Conservation (phyloP, 2,329 filamentous ascomycete species). For the Ciborinia camelliae region DNA sequence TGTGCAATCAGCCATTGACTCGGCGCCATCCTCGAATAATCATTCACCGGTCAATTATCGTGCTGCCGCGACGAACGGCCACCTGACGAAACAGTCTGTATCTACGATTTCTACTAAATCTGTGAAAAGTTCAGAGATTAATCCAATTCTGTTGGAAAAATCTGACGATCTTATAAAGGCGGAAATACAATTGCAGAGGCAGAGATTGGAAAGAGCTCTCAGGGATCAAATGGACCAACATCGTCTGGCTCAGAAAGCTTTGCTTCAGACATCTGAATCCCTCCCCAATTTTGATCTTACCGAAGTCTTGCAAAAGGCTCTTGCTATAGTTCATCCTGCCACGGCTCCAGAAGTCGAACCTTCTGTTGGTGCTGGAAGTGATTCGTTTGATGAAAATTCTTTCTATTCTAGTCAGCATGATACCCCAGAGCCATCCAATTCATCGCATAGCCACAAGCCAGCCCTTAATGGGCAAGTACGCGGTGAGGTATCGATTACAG, state of each 20-base stretch:
- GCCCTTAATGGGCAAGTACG: slow-evolving; percentile 28
- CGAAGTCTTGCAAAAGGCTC: slow-evolving; percentile 68
- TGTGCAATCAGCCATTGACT: slow-evolving; percentile 25
- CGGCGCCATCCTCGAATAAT: slow-evolving; percentile 28
- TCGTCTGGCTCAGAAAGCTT: slow-evolving; percentile 44
- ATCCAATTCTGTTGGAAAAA: slow-evolving; percentile 82
- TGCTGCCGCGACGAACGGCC: slow-evolving; percentile 34
- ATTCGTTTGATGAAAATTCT: slow-evolving; percentile 88
- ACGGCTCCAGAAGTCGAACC: slow-evolving; percentile 56
- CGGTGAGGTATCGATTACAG: slow-evolving; percentile 28
- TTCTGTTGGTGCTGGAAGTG: slow-evolving; percentile 59
- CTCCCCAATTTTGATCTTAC: slow-evolving; percentile 66
- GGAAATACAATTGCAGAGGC: slow-evolving; percentile 74
- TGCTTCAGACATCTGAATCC: slow-evolving; percentile 46
- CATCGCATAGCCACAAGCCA: slow-evolving; percentile 34
- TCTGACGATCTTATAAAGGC: slow-evolving; percentile 80
- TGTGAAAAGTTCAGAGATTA: slow-evolving; percentile 60
- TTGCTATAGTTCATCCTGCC: slow-evolving; percentile 66
- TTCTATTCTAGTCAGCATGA: slow-evolving; percentile 95
- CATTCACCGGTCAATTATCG: slow-evolving; percentile 32
- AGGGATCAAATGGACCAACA: slow-evolving; percentile 72
- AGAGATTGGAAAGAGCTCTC: slow-evolving; percentile 73
- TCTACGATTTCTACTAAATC: slow-evolving; percentile 36
- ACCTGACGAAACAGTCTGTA: slow-evolving; percentile 26
- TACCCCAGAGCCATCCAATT: slow-evolving; percentile 58